phyloP scores from a whole-genome alignment of 2,329 filamentous ascomycete genomes.

The Neofusicoccum umdonicola region DNA sequence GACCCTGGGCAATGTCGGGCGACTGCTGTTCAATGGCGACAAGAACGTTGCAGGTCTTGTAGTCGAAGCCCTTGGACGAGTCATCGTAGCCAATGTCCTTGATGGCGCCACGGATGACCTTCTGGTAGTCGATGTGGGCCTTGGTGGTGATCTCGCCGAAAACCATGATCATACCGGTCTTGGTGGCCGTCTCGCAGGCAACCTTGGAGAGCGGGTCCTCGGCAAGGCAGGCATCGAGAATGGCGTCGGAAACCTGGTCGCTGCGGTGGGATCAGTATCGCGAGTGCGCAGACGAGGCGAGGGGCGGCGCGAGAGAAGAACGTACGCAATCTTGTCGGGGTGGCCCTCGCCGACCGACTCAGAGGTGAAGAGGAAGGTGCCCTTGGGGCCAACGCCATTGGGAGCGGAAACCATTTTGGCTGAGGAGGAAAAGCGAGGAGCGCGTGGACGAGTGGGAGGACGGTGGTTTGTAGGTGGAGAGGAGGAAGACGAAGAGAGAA shows the following conservation, averaged over 20 bases:
- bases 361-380: slow-evolving; percentile 50
- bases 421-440: background rate
- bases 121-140: slow-evolving; percentile 94
- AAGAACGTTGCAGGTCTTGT: slow-evolving; percentile 99
- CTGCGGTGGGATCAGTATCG: slow-evolving; percentile 31
- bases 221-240: slow-evolving; percentile 94
- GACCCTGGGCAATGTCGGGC: slow-evolving; percentile 96
- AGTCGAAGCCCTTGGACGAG: slow-evolving; percentile 97
- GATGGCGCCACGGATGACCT: slow-evolving; percentile 89
- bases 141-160: slow-evolving; percentile 89
- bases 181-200: slow-evolving; percentile 98
- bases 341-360: slow-evolving; percentile 59
- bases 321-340: slow-evolving; percentile 87
- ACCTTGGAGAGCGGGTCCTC: slow-evolving; percentile 97
- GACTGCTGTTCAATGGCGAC: slow-evolving; percentile 99
- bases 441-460: background rate
- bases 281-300: background rate
- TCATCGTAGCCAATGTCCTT: slow-evolving; percentile 99
- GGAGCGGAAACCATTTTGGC: slow-evolving; percentile 14
- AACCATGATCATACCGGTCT: slow-evolving; percentile 98
- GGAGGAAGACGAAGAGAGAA: slow-evolving; percentile 23
- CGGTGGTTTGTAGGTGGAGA: slow-evolving; percentile 17
- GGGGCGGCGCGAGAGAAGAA: slow-evolving; percentile 7
- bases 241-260: slow-evolving; percentile 96
- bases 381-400: slow-evolving; percentile 23